phyloP scores from a whole-genome alignment of 805 yeast genomes.

The Groenewaldozyma salmanticensis region DNA sequence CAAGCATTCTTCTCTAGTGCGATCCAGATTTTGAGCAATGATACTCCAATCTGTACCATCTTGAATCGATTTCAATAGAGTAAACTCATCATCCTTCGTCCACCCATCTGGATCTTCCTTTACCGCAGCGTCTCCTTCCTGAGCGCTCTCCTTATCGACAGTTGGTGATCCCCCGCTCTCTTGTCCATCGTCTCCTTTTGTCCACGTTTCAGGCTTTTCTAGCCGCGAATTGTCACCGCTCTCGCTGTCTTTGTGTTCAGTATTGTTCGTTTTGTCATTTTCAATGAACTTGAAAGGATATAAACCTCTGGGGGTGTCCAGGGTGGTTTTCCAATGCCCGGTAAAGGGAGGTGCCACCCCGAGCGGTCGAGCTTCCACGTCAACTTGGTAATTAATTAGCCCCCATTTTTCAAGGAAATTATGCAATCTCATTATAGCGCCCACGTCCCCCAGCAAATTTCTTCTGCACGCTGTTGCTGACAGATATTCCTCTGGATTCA shows the following conservation, averaged over 20 bases:
- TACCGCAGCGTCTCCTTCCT: conserved; percentile 5
- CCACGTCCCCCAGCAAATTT: conserved; percentile 85
- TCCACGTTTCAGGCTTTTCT: conserved; percentile 7
- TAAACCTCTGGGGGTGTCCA: conserved; percentile 85
- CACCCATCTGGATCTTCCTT: conserved; percentile 33
- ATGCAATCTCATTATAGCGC: conserved; percentile 76
- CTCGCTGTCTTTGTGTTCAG: conserved; percentile 18
- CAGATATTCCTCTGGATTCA: conserved; percentile 82
- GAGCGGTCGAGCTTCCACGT: conserved; percentile 59
- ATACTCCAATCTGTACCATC: conserved; percentile 71
- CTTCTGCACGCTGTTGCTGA: conserved; percentile 88
- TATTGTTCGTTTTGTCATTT: conserved; percentile 17
- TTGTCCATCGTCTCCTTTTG: conserved; percentile 6
- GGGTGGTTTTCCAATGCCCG: conserved; percentile 65
- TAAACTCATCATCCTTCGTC: conserved; percentile 54
- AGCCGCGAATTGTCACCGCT: neutral
- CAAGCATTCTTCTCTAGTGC: conserved; percentile 70
- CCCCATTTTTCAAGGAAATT: conserved; percentile 88
- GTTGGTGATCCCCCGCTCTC: conserved; percentile 5
- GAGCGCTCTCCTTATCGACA: neutral
- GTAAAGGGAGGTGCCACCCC: conserved; percentile 62
- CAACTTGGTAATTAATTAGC: conserved; percentile 82
- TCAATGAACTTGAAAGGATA: conserved; percentile 70
- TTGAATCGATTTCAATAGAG: conserved; percentile 52
- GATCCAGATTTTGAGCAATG: conserved; percentile 57